These are phyloP conservation scores for Triadica sebifera DNA, from an alignment of 345 rosid species.

Conservation along the genomic window DNA sequence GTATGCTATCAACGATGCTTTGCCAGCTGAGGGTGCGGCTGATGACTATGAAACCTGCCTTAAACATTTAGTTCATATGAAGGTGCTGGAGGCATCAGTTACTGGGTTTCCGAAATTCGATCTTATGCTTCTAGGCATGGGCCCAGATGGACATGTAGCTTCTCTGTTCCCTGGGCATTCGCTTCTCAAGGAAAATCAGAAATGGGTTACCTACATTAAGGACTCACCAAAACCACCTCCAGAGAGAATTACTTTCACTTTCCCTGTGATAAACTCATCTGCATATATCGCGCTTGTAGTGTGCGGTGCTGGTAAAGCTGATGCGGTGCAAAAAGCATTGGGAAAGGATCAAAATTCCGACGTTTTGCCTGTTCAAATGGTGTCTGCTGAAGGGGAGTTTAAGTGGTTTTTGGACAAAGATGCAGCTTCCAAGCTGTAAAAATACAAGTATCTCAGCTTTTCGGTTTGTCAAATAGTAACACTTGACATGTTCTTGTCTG, in stretches of 20 bases:
- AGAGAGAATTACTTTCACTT: slow-evolving; percentile 76
- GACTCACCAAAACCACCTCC: slow-evolving; percentile 92
- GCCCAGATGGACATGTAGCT: slow-evolving; percentile 90
- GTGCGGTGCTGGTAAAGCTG: slow-evolving; percentile 66
- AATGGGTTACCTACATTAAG: slow-evolving; percentile 68
- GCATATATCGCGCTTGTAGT: slow-evolving; percentile 68
- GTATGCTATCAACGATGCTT: slow-evolving; percentile 68
- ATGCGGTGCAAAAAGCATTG: slow-evolving; percentile 51
- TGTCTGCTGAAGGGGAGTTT: slow-evolving; percentile 68
- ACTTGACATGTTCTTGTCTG: no score
- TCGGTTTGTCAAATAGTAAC: no score
- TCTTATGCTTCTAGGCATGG: slow-evolving; percentile 85
- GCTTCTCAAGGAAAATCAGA: slow-evolving; percentile 58
- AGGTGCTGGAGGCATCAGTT: slow-evolving; percentile 30
- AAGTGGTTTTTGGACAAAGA: slow-evolving; percentile 83
- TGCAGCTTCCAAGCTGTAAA: slow-evolving; percentile 70
- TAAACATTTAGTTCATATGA: slow-evolving; percentile 48
- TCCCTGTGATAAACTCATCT: slow-evolving; percentile 83
- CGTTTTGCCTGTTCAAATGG: slow-evolving; percentile 56
- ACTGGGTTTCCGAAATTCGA: slow-evolving; percentile 80
- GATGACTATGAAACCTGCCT: slow-evolving; percentile 79
- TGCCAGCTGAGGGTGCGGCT: slow-evolving; percentile 79
- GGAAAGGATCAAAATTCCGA: slow-evolving; percentile 35
- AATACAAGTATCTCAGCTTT: no score
- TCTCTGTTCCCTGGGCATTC: slow-evolving; percentile 78